Evolutionary conservation across 371 early-diverging fungal species (phyloP), one percentile per base, ranked within the genome.

Genomic region (Amoeboaphelidium protococcarum): DNA sequence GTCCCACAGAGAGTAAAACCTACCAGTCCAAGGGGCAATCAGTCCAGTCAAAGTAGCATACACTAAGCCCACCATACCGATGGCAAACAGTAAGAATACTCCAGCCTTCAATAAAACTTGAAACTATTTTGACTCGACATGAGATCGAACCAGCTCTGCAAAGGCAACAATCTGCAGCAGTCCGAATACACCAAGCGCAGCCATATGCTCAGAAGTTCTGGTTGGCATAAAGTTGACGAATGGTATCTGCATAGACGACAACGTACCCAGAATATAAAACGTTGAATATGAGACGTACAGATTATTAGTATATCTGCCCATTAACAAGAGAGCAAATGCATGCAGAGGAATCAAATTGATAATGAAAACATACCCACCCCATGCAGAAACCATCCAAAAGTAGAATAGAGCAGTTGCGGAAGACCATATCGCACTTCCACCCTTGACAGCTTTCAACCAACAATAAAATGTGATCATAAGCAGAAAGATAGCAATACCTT

Each of bases 321-420:
- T 97, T 46, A 82, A 58, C 57, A 94, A 66, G 49, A 97, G 65
- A 1, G 74, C 80, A 63, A 94, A 86, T 21, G 71, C 97, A 56
- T 95, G 95, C 37, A 91, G 65, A n/a, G 94, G 95, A 23, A 98
- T 81, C 59, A 97, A 53, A 61, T 95, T 92, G 62, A 88, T 97
- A 53, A 94, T 95, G 55, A 97, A 98, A 41, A 94, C 91, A 60
- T 97, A 97, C 23, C 98, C 98, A 46, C 98, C 98, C 98, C 98
- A 98, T 6, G 97, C 82, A 3, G 91, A 78, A 1, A 97, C 97
- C 97, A 97, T 97, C 69, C 89, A 94, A 60, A 94, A 97, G 69
- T 97, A 97, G 52, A 80, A 85, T 45, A 88, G 62, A 2, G 91
- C 95, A 0, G 92, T 64, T 42, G 74, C 56, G 45, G 80, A 77